These are phyloP conservation scores for Coemansia aciculifera DNA, from an alignment of 192 early-diverging fungal species.

Conservation along the genomic window DNA sequence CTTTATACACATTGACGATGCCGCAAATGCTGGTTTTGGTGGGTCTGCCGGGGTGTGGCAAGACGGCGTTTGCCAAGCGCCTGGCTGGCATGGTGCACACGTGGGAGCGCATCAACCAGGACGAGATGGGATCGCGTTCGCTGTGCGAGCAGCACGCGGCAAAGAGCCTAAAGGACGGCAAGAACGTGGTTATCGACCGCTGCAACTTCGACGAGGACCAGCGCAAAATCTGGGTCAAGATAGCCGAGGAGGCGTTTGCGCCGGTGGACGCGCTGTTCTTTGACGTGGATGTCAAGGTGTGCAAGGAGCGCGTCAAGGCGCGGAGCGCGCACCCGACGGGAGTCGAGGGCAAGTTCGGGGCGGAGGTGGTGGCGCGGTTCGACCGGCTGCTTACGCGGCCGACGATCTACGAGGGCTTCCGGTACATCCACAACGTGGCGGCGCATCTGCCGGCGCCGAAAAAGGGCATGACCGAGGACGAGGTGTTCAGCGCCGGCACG, in stretches of 20 bases:
- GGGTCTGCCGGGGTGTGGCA: constrained; percentile 76
- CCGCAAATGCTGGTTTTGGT: constrained; percentile 69
- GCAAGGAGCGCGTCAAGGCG: constrained; percentile 63
- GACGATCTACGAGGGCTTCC: constrained; percentile 56
- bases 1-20: constrained; percentile 20
- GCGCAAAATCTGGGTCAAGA: constrained; percentile 69
- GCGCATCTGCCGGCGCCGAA: constrained; percentile 49
- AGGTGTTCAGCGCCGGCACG: constrained; percentile 46
- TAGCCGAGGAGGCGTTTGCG: constrained; percentile 61
- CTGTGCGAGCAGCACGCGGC: constrained; percentile 63
- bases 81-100: constrained; percentile 42
- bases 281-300: constrained; percentile 62
- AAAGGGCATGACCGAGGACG: constrained; percentile 53
- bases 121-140: constrained; percentile 66
- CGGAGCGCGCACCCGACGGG: constrained; percentile 70
- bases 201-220: constrained; percentile 78
- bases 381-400: constrained; percentile 49
- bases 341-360: constrained; percentile 64
- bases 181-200: constrained; percentile 74
- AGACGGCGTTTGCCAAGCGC: constrained; percentile 66
- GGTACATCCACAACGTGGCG: constrained; percentile 55
- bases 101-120: constrained; percentile 74
- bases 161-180: constrained; percentile 53
- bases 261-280: constrained; percentile 70
- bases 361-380: constrained; percentile 66